Base-by-base conservation (phyloP, 805 yeast genomes). In the Candida dajiaensis region DNA sequence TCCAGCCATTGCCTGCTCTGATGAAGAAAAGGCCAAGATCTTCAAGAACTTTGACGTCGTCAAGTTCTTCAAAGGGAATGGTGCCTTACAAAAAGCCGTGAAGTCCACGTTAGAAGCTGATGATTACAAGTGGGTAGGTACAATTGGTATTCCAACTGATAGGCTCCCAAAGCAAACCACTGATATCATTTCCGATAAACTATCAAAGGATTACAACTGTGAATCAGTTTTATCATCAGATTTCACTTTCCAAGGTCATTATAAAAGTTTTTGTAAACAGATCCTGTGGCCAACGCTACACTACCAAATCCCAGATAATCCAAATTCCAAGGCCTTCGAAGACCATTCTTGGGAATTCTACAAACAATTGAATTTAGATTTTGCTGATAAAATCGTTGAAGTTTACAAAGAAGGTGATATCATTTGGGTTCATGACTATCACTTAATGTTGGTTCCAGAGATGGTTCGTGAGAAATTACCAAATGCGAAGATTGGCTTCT, bases 381-480 rank as follows among this genome's bases (percentile, higher is more conserved):
- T 90, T 58, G 97, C 98, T 0, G 86, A 89, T 46, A 78, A 77
- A 53, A 73, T 92, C 40, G 77, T 85, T 2, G 76, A 73, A 33
- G 68, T 71, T 1, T 90, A 92, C 64, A 78, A 81, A 54, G 75
- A 74, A 1, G 89, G 85, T 38, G 96, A 92, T 62, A 71, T 80
- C 37, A 74, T 92, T 49, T 94, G 98, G 98, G 73, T 92, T 44
- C 96, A 92, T 63, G 99, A 92, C 65, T 92, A 92, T 62, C 98
- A 94, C 66, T 71, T 92, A 50, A 73, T 94, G 68, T 69, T 92
- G 38, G 88, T 90, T 2, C 97, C 98, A 0, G 74, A 73, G 45
- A 83, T 92, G 92, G 76, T 92, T 4, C 76, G 97, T 50, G 73
- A 80, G 48, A 67, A 73, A 52, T 63, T 89, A 20, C 97, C 97